These are phyloP conservation scores for Picocystis sp. DNA, from an alignment of 163 green algal genomes.

Conservation along the genomic window DNA sequence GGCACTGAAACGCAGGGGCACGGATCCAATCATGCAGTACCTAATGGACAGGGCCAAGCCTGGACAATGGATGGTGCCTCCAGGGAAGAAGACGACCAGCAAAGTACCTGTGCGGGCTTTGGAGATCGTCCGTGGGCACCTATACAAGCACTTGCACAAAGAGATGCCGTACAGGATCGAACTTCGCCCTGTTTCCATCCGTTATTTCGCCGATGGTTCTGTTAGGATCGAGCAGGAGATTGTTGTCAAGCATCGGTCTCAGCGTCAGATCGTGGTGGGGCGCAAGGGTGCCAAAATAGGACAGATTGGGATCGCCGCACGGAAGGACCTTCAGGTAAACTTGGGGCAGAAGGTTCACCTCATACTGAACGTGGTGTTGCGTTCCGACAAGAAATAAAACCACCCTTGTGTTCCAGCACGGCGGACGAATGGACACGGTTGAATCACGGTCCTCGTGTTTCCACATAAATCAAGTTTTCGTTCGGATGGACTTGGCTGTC, in stretches of 20 bases:
- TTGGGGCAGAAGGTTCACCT: slow-evolving; percentile 4
- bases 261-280: slow-evolving; percentile 6
- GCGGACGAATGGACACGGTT: too few relatives aligned
- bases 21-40: slow-evolving; percentile 19
- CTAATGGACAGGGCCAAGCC: slow-evolving; percentile 13
- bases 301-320: background rate
- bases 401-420: too few relatives aligned
- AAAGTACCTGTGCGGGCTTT: slow-evolving; percentile 15
- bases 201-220: background rate
- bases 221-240: slow-evolving; percentile 6
- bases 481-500: too few relatives aligned
- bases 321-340: slow-evolving; percentile 1
- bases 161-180: slow-evolving; percentile 25
- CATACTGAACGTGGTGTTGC: slow-evolving; percentile 1
- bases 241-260: background rate
- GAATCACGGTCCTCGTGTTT: too few relatives aligned
- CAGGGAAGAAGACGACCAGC: slow-evolving; percentile 14
- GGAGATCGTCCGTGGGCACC: slow-evolving; percentile 36
- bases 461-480: too few relatives aligned
- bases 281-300: slow-evolving; percentile 1
- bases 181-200: background rate
- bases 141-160: slow-evolving; percentile 29
- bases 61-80: slow-evolving; percentile 3
- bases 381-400: too few relatives aligned
- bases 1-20: slow-evolving; percentile 6